Conservation (phyloP, 768 basidiomycete genomes). For the Pulveroboletus sp. region DNA sequence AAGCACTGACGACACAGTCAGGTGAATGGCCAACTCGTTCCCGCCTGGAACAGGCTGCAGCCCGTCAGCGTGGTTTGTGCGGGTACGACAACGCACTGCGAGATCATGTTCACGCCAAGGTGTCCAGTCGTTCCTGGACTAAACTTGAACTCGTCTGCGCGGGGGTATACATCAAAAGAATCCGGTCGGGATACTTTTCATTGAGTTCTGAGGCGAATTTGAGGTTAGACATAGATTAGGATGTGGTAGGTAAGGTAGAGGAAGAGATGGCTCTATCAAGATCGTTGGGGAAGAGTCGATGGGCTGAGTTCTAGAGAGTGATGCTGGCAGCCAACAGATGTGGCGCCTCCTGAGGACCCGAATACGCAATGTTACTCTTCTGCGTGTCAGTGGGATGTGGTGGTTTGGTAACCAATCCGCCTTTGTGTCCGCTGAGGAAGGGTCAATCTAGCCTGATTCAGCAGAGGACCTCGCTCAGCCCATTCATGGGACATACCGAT, state of each 20-base stretch:
- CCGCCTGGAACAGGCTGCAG: background rate
- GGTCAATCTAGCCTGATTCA: too few relatives aligned
- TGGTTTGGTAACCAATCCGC: too few relatives aligned
- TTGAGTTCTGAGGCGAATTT: background rate
- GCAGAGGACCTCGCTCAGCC: too few relatives aligned
- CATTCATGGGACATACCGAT: too few relatives aligned
- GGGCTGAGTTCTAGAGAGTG: background rate
- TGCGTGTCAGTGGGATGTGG: too few relatives aligned
- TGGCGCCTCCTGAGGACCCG: too few relatives aligned
- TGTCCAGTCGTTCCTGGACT: background rate
- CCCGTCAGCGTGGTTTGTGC: background rate
- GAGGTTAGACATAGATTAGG: background rate
- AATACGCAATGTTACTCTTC: too few relatives aligned
- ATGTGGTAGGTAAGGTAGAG: background rate
- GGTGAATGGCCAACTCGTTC: constrained; percentile 5
- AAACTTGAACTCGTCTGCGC: constrained; percentile 7
- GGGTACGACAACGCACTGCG: background rate
- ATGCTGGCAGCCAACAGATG: background rate
- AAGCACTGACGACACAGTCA: background rate
- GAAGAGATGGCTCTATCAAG: background rate
- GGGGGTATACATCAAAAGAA: background rate
- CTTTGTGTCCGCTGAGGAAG: too few relatives aligned
- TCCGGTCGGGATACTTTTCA: background rate
- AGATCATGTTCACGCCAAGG: constrained; percentile 7
- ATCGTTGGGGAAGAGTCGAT: background rate